Conservation (phyloP, 768 basidiomycete genomes). For the Strobilomyces echinocephalus region DNA sequence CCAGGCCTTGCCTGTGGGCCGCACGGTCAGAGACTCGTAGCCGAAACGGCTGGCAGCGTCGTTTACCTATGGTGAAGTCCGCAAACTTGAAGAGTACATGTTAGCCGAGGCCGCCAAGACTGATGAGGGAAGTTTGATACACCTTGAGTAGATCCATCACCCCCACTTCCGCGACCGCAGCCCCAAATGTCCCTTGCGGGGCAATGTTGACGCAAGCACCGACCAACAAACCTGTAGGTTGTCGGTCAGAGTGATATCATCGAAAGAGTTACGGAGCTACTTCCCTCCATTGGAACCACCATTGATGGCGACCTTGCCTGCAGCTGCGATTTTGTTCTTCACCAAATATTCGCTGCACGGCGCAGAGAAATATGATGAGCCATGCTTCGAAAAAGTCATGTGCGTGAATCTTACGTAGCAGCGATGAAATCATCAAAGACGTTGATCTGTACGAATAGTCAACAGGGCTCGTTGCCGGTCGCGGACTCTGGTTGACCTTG, state of each 20-base stretch:
- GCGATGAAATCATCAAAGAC: conserved; percentile 82
- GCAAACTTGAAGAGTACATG: conserved; percentile 45
- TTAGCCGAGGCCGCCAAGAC: not conserved
- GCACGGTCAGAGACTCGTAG: conserved; percentile 6
- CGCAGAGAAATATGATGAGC: not conserved
- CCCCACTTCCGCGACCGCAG: conserved; percentile 76
- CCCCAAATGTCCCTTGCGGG: conserved; percentile 71
- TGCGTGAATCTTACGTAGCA: conserved; percentile 51
- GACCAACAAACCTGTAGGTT: conserved; percentile 59
- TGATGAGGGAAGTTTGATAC: not conserved
- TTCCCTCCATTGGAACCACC: conserved; percentile 80
- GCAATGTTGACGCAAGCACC: conserved; percentile 82
- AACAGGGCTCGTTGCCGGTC: not conserved
- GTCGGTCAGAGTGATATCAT: not conserved
- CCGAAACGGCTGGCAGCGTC: not conserved
- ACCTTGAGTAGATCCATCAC: conserved; percentile 79
- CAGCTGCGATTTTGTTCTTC: conserved; percentile 62
- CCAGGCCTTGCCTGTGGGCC: conserved; percentile 61
- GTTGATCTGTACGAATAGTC: conserved; percentile 44
- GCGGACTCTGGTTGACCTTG: conserved; percentile 43
- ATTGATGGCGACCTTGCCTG: conserved; percentile 70
- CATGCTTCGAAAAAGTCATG: not conserved
- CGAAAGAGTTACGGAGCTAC: conserved; percentile 6
- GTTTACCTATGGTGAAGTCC: conserved; percentile 68
- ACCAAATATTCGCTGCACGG: conserved; percentile 59